phyloP scores from a whole-genome alignment of 805 yeast species.

The Saccharomycopsis sp. region DNA sequence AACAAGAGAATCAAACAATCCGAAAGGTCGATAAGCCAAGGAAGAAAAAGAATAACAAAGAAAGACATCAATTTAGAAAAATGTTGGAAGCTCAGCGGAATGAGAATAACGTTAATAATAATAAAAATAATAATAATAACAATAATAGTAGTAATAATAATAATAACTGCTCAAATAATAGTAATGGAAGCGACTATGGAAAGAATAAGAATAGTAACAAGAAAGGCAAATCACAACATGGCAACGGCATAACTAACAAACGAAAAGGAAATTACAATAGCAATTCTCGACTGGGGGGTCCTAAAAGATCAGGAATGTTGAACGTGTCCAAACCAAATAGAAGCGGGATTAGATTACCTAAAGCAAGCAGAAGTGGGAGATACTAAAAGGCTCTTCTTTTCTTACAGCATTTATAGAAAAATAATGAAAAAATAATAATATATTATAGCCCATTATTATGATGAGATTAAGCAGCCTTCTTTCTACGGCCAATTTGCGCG shows the following conservation, averaged over 20 bases:
- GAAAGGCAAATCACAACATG: no score
- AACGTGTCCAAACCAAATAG: no score
- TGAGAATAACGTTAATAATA: conserved; percentile 17
- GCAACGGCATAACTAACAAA: no score
- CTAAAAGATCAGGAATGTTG: conserved; percentile 15
- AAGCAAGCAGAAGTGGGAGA: no score
- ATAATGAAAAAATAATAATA: no score
- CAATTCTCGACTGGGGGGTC: no score
- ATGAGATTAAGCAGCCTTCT: conserved; percentile 37
- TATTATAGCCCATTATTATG: no score
- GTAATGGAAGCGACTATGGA: conserved; percentile 3
- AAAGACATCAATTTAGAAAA: conserved; percentile 24
- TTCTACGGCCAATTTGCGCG: conserved; percentile 92
- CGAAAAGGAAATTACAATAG: no score
- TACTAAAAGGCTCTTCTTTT: no score
- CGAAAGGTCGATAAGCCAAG: conserved; percentile 12
- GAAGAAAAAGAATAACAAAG: conserved; percentile 21
- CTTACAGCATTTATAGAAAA: no score
- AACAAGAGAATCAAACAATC: neutral
- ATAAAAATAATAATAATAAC: conserved; percentile 16
- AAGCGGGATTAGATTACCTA: no score
- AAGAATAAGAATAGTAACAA: neutral
- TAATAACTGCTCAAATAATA: conserved; percentile 17
- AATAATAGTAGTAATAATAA: conserved; percentile 13
- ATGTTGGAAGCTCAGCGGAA: conserved; percentile 14